Evolutionary conservation across 805 yeast species (phyloP).

Genomic region (Kodamaea restingae): DNA sequence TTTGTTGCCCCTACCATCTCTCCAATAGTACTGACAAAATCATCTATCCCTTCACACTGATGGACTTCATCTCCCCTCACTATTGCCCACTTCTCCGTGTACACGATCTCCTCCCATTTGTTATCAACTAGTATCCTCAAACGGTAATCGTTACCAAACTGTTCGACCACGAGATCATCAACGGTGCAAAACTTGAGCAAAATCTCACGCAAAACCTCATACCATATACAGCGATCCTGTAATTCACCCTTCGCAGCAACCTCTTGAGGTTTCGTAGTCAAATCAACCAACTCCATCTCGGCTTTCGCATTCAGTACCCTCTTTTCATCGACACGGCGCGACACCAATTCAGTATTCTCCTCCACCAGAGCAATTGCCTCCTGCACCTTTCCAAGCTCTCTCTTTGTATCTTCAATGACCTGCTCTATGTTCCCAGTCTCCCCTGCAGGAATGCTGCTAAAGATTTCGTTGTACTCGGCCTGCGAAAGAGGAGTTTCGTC

Average conservation of each 20-base stretch:
- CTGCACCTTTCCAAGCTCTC: conserved; percentile 9
- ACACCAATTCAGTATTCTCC: neutral
- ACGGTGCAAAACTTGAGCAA: conserved; percentile 13
- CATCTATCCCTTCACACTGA: neutral
- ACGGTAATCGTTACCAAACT: neutral
- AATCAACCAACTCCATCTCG: neutral
- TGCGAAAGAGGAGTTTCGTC: conserved; percentile 7
- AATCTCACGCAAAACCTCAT: conserved; percentile 20
- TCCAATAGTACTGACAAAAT: no score
- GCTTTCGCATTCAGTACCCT: neutral
- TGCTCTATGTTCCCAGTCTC: conserved; percentile 6
- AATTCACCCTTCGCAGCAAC: neutral
- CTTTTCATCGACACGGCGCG: neutral
- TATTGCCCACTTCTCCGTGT: neutral
- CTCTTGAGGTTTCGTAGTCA: neutral
- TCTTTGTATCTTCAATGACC: conserved; percentile 7
- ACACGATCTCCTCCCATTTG: neutral
- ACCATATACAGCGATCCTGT: conserved; percentile 20
- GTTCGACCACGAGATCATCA: conserved; percentile 4
- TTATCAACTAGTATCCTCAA: neutral
- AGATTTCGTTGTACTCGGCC: conserved; percentile 6
- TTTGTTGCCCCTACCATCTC: no score
- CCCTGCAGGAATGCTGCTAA: neutral
- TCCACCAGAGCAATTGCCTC: neutral
- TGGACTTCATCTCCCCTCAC: neutral